These are phyloP conservation scores for Sporothrix mexicana DNA, from an alignment of 2,329 filamentous ascomycete genomes.

Conservation along the genomic window DNA sequence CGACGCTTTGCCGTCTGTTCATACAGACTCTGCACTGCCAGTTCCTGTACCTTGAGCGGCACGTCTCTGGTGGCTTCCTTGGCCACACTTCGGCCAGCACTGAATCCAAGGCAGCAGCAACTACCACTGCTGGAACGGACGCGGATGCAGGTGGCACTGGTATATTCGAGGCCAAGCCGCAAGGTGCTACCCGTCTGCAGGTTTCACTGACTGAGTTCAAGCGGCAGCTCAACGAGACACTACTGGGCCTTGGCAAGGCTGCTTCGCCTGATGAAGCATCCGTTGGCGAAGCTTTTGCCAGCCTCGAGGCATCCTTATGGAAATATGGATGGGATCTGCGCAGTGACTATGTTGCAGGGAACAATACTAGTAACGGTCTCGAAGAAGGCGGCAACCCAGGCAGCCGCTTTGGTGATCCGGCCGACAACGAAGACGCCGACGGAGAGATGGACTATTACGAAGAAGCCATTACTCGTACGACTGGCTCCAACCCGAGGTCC, in stretches of 20 bases:
- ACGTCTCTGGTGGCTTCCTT: constrained; percentile 49
- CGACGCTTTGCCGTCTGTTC: constrained; percentile 54
- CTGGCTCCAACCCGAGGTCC: neutral
- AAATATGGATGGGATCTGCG: constrained; percentile 62
- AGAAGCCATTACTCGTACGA: constrained; percentile 10
- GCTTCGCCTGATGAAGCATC: constrained; percentile 50
- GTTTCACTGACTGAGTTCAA: constrained; percentile 61
- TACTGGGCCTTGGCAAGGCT: constrained; percentile 46
- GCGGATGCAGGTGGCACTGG: constrained; percentile 34
- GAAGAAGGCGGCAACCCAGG: constrained; percentile 14
- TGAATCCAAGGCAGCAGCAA: constrained; percentile 37
- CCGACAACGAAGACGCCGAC: constrained; percentile 25
- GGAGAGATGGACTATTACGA: constrained; percentile 31
- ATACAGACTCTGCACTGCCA: constrained; percentile 61
- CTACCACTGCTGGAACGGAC: constrained; percentile 27
- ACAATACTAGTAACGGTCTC: constrained; percentile 39
- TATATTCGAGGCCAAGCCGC: constrained; percentile 47
- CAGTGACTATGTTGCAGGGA: constrained; percentile 54
- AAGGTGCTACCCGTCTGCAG: constrained; percentile 47
- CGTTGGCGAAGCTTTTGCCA: constrained; percentile 56
- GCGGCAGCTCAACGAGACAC: constrained; percentile 56
- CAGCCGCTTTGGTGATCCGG: neutral
- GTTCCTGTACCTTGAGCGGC: constrained; percentile 57
- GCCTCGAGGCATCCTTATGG: constrained; percentile 56
- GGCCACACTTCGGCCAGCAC: constrained; percentile 38